Evolutionary conservation across 164 flowering plant species (phyloP), one percentile per base, ranked within the genome.

Genomic region (Umbellularia californica): DNA sequence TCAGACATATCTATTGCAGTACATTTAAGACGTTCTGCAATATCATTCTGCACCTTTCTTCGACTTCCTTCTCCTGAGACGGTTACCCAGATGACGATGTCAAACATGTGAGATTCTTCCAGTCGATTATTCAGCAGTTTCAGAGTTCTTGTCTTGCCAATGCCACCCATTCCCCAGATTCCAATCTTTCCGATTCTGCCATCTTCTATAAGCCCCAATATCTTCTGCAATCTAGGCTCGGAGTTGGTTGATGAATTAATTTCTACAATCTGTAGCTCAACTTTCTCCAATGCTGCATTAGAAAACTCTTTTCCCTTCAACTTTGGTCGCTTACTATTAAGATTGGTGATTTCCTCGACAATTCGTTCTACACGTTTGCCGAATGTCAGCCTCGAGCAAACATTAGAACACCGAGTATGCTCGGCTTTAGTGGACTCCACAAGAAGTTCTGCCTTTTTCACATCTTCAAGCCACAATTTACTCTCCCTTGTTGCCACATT

Each of bases 131-230:
- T 69, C 62, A 76, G 10, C n/a, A 70, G 47, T 19, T 33, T 76
- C 69, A 76, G 20, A 2, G 70, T 35, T 23, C 74, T 65, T 20
- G 78, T 71, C 27, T 76, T 76, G 17, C 78, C 78, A 5, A 71
- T 74, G 52, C 78, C 74, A 7, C 70, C 78, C 78, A 76, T 60
- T 24, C 78, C 78, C 65, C 66, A 65, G 11, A 76, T 33, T 6
- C 75, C 79, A 66, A 72, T 77, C 23, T 12, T 77, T 50, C 55
- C 25, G 9, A 71, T 17, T 0, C 12, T 35, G 0, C 0, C 71
- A 64, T 71, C 65, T 65, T 12, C 23, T 20, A 70, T 25, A 19
- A 35, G 15, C 24, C 50, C 62, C 75, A 60, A 50, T 15, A 73
- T 6, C 51, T 2, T 65, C 24, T 50, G 63, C 5, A 65, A 25